These are phyloP conservation scores for Talaromyces sp. DNA, from an alignment of 2,329 filamentous ascomycete genomes.

Conservation along the genomic window DNA sequence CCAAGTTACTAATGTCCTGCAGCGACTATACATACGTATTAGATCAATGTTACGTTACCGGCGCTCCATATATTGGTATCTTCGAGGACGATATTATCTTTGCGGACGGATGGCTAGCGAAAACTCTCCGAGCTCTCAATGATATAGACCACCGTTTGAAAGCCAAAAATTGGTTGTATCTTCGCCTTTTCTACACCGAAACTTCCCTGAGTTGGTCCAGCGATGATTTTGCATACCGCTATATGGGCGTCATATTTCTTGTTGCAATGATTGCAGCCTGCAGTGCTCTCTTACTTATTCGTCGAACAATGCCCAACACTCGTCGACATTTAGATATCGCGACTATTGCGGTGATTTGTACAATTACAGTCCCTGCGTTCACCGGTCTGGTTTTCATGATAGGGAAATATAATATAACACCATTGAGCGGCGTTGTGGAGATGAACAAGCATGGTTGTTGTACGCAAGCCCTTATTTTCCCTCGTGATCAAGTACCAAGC, in stretches of 20 bases:
- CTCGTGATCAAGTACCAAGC: constrained; percentile 21
- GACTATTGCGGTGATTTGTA: constrained; percentile 22
- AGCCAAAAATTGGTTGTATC: constrained; percentile 27
- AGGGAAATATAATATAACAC: constrained; percentile 27
- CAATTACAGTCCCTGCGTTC: constrained; percentile 25
- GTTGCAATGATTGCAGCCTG: constrained; percentile 16
- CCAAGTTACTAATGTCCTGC: background rate
- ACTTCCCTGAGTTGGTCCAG: constrained; percentile 28
- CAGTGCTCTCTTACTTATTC: constrained; percentile 17
- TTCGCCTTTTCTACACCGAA: constrained; percentile 36
- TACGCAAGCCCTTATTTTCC: constrained; percentile 34
- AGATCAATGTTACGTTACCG: constrained; percentile 27
- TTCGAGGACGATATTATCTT: constrained; percentile 40
- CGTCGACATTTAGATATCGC: constrained; percentile 20
- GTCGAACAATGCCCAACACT: constrained; percentile 16
- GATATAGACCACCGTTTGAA: background rate
- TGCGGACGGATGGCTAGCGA: constrained; percentile 36
- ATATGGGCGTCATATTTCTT: constrained; percentile 25
- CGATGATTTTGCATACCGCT: constrained; percentile 25
- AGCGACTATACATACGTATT: constrained; percentile 34
- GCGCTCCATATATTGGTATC: constrained; percentile 33
- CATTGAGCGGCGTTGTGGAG: constrained; percentile 25
- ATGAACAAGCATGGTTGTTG: constrained; percentile 33
- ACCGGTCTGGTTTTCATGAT: constrained; percentile 26
- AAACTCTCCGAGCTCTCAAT: constrained; percentile 27